phyloP scores from a whole-genome alignment of 768 basidiomycete genomes.

The Megacollybia marginata region DNA sequence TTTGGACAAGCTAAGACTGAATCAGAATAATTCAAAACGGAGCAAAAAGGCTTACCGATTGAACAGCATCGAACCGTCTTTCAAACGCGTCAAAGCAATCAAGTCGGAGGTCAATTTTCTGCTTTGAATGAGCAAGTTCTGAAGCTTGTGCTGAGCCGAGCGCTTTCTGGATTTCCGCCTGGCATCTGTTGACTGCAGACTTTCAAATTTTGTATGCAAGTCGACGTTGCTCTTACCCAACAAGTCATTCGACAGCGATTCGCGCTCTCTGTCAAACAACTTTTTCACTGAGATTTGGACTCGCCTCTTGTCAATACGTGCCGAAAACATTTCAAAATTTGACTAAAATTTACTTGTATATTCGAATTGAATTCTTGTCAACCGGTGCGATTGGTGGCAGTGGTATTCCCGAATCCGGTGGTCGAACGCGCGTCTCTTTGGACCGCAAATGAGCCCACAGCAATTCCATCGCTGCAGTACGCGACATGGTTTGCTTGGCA shows the following conservation, averaged over 20 bases:
- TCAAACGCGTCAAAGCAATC: constrained; percentile 41
- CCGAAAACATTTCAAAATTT: constrained; percentile 61
- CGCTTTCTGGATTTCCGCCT: constrained; percentile 50
- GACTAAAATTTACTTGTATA: constrained; percentile 70
- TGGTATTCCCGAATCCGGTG: constrained; percentile 14
- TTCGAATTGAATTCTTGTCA: constrained; percentile 64
- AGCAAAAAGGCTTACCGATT: constrained; percentile 28
- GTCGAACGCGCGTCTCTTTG: constrained; percentile 26
- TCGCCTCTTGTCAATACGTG: constrained; percentile 46
- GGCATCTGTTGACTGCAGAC: constrained; percentile 52
- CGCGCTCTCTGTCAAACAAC: constrained; percentile 54
- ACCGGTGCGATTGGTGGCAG: constrained; percentile 40
- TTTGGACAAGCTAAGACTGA: constrained; percentile 13
- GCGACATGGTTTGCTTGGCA: too few species aligned
- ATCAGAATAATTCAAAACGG: not conserved
- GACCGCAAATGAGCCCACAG: constrained; percentile 53
- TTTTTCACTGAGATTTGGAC: constrained; percentile 41
- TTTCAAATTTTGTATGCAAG: constrained; percentile 1
- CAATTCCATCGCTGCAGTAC: not conserved
- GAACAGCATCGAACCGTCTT: constrained; percentile 50
- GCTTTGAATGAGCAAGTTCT: constrained; percentile 30
- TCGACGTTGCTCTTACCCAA: constrained; percentile 34
- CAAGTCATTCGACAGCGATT: constrained; percentile 47
- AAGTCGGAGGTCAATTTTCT: constrained; percentile 33
- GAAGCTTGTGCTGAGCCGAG: constrained; percentile 52